Evolutionary conservation across 1,284 basidiomycete species (phyloP).

Genomic region (Pisolithus thermaeus): DNA sequence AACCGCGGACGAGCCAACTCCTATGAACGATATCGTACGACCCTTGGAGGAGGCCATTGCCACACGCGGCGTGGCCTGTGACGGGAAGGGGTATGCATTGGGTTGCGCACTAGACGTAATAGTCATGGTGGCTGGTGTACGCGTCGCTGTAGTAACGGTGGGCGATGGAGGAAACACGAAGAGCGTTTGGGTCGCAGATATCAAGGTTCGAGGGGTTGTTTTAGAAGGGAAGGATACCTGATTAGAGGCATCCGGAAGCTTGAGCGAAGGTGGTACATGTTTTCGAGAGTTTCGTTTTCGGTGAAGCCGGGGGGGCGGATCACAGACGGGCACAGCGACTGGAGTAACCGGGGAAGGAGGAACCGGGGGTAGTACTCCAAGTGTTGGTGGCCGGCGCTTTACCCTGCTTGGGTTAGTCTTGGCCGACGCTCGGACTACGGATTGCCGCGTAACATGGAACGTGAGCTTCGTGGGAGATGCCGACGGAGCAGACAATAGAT

Average conservation of each 20-base stretch:
- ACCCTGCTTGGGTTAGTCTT: constrained; percentile 44
- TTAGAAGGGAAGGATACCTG: constrained; percentile 23
- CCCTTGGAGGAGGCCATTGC: constrained; percentile 62
- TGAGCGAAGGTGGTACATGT: constrained; percentile 49
- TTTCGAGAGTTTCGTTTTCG: constrained; percentile 40
- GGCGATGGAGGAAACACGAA: constrained; percentile 82
- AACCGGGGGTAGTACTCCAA: constrained; percentile 60
- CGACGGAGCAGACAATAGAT: constrained; percentile 25
- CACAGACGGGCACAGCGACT: constrained; percentile 32
- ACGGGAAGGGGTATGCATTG: constrained; percentile 52
- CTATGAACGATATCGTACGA: constrained; percentile 65
- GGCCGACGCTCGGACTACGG: constrained; percentile 43
- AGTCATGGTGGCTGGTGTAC: constrained; percentile 70
- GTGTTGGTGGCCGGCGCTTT: constrained; percentile 53
- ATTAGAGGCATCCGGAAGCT: constrained; percentile 32
- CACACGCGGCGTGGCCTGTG: constrained; percentile 63
- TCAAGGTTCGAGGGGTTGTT: constrained; percentile 6
- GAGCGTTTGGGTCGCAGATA: constrained; percentile 53
- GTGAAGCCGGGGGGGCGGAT: constrained; percentile 17
- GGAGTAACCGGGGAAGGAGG: constrained; percentile 60
- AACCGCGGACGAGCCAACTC: constrained; percentile 56
- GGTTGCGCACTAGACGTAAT: constrained; percentile 52
- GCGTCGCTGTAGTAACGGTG: constrained; percentile 38
- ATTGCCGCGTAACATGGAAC: constrained; percentile 41
- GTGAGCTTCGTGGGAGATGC: constrained; percentile 40